phyloP scores from a whole-genome alignment of 1,284 basidiomycete genomes.

The Ceratobasidium papillatum region DNA sequence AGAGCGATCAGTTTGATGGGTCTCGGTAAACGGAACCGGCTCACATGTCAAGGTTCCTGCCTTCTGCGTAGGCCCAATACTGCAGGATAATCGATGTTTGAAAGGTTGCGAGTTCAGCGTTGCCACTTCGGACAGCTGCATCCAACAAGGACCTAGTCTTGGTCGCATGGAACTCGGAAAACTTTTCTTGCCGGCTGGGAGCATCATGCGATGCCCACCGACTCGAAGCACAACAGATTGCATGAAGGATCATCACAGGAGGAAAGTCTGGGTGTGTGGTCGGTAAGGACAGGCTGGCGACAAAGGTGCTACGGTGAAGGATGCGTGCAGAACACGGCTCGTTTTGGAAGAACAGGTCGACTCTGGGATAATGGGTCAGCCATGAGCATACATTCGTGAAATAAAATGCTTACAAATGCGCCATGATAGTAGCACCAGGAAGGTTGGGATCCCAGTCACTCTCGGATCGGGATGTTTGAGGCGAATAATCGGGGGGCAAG shows the following conservation, averaged over 20 bases:
- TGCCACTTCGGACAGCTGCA: slow-evolving; percentile 82
- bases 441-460: slow-evolving; percentile 84
- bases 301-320: slow-evolving; percentile 79
- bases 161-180: slow-evolving; percentile 83
- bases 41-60: slow-evolving; percentile 90
- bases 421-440: slow-evolving; percentile 69
- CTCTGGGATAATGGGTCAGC: slow-evolving; percentile 55
- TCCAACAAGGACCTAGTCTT: slow-evolving; percentile 86
- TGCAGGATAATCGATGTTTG: slow-evolving; percentile 84
- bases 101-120: slow-evolving; percentile 82
- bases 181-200: slow-evolving; percentile 50
- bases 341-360: slow-evolving; percentile 81
- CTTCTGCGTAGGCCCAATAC: slow-evolving; percentile 89
- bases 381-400: slow-evolving; percentile 36
- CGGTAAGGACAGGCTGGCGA: slow-evolving; percentile 75
- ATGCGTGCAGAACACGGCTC: slow-evolving; percentile 83
- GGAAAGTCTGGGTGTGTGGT: slow-evolving; percentile 81
- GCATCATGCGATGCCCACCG: slow-evolving; percentile 75
- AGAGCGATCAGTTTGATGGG: slow-evolving; percentile 56
- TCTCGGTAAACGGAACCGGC: slow-evolving; percentile 84
- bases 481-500: slow-evolving; percentile 33
- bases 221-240: slow-evolving; percentile 85
- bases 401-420: slow-evolving; percentile 68
- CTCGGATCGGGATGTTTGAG: slow-evolving; percentile 62
- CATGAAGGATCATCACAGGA: slow-evolving; percentile 81